Conservation (phyloP, 148 eudicot species). For the Diospyros lotus region DNA sequence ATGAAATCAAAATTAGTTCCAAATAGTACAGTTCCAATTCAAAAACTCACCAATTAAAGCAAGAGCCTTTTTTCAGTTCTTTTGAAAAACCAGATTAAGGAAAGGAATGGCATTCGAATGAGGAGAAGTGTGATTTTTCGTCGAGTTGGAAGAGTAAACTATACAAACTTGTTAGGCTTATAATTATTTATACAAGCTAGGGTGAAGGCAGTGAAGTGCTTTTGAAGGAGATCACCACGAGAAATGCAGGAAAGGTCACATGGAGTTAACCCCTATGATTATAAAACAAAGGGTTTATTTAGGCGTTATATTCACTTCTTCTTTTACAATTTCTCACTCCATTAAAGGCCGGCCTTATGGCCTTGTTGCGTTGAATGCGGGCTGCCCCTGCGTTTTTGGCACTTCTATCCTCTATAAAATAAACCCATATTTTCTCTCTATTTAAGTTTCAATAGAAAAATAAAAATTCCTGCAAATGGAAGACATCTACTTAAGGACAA, state of each 20-base stretch:
- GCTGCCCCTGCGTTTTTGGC: slow-evolving; percentile 37
- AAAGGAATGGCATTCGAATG: not conserved
- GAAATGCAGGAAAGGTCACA: slow-evolving; percentile 62
- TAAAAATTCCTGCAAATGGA: not conserved
- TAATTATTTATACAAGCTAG: slow-evolving; percentile 20
- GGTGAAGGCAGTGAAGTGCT: slow-evolving; percentile 21
- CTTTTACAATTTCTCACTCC: slow-evolving; percentile 28
- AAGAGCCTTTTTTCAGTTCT: not conserved
- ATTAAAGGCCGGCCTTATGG: slow-evolving; percentile 44
- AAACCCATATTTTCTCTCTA: not conserved
- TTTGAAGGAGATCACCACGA: slow-evolving; percentile 37
- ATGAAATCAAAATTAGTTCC: not conserved
- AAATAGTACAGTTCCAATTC: not conserved
- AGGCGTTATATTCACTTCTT: slow-evolving; percentile 30
- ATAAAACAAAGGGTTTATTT: slow-evolving; percentile 14
- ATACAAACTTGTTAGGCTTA: slow-evolving; percentile 13
- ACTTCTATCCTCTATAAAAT: slow-evolving; percentile 9
- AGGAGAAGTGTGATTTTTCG: slow-evolving; percentile 14
- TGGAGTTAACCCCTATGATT: slow-evolving; percentile 36
- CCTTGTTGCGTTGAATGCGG: slow-evolving; percentile 38
- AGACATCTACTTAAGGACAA: not conserved
- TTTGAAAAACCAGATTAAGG: not conserved
- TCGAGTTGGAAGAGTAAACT: slow-evolving; percentile 21
- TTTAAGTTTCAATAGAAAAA: not conserved
- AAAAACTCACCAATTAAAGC: not conserved